These are phyloP conservation scores for Phytophthora megakarya DNA, from an alignment of 352 stramenopile species.

Conservation along the genomic window DNA sequence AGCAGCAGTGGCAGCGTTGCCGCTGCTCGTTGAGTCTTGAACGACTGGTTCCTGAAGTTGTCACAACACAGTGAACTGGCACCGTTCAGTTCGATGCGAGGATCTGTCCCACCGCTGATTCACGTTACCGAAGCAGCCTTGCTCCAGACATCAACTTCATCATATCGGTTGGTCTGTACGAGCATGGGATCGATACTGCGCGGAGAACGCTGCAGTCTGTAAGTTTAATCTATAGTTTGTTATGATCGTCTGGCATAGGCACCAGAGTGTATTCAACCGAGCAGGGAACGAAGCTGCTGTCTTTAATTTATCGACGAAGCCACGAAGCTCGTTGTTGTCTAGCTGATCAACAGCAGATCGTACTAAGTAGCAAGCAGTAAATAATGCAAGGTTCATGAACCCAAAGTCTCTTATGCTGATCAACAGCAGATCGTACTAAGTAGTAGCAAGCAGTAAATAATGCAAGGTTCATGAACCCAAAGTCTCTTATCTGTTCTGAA, in stretches of 20 bases:
- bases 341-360: slow-evolving; percentile 22
- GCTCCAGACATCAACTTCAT: slow-evolving; percentile 20
- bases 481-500: slow-evolving; percentile 3
- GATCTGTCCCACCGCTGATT: slow-evolving; percentile 7
- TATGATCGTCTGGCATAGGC: slow-evolving; percentile 23
- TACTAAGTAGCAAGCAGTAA: slow-evolving; percentile 11
- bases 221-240: slow-evolving; percentile 28
- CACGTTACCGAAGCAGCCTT: background rate
- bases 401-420: slow-evolving; percentile 7
- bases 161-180: slow-evolving; percentile 9
- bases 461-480: slow-evolving; percentile 12
- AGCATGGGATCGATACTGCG: background rate
- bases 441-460: slow-evolving; percentile 14
- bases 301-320: slow-evolving; percentile 31
- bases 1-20: slow-evolving; percentile 27
- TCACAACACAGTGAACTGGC: background rate
- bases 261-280: slow-evolving; percentile 17
- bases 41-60: background rate
- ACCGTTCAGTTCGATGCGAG: background rate
- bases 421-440: background rate
- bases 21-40: slow-evolving; percentile 24
- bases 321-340: slow-evolving; percentile 4
- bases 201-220: slow-evolving; percentile 7
- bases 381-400: slow-evolving; percentile 16
- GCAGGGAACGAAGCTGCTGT: slow-evolving; percentile 10